These are phyloP conservation scores for Candida tallmaniae DNA, from an alignment of 805 yeast genomes.

Conservation along the genomic window DNA sequence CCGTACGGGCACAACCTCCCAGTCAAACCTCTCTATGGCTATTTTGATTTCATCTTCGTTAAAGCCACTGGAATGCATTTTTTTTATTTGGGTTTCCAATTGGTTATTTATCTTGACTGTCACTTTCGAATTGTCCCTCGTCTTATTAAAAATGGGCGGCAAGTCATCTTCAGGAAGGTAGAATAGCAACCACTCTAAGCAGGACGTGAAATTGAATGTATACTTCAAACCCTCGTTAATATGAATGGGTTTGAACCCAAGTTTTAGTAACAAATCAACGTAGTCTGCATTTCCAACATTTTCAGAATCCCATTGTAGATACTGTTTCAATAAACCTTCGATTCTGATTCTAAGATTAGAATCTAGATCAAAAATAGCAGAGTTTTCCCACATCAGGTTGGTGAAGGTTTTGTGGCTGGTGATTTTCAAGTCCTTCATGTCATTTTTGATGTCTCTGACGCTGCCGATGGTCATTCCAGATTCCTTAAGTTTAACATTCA, in stretches of 20 bases:
- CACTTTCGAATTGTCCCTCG: constrained; percentile 53
- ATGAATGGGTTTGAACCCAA: constrained; percentile 72
- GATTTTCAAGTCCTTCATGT: neutral
- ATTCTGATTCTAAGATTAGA: constrained; percentile 58
- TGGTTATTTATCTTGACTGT: constrained; percentile 54
- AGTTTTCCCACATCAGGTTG: constrained; percentile 63
- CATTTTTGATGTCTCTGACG: neutral
- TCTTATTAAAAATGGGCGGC: constrained; percentile 59
- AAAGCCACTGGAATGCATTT: constrained; percentile 64
- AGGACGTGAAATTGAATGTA: constrained; percentile 43
- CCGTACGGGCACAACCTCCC: constrained; percentile 35
- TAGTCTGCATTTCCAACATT: neutral
- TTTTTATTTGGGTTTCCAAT: constrained; percentile 53
- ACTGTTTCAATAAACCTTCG: constrained; percentile 55
- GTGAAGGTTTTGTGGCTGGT: neutral
- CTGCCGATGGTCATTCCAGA: too few species aligned
- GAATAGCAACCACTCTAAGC: constrained; percentile 74
- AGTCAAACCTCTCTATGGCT: constrained; percentile 38
- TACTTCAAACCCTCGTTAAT: constrained; percentile 67
- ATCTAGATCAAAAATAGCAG: constrained; percentile 65
- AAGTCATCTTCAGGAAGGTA: constrained; percentile 94
- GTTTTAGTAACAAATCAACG: constrained; percentile 11
- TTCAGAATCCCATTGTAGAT: constrained; percentile 46
- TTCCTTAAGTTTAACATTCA: constrained; percentile 4
- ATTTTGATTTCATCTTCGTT: constrained; percentile 59